Base-by-base conservation (phyloP, 2,329 filamentous ascomycete species). In the Bipolaris victoriae region DNA sequence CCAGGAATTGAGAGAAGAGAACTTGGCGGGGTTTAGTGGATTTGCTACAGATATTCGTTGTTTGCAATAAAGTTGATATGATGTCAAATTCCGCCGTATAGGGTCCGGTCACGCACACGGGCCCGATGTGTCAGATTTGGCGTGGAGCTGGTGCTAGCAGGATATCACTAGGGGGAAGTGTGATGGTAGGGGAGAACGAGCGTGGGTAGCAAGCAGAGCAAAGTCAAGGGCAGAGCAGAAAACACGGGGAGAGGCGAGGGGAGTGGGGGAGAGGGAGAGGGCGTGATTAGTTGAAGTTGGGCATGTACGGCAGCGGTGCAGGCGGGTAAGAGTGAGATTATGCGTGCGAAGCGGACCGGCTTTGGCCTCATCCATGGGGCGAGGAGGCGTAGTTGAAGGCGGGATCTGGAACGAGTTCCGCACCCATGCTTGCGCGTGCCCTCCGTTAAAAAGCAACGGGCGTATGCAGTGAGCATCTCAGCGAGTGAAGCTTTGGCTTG, bases 361-460 rank as follows among this genome's bases (percentile, higher is more conserved):
- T 36, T 37, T 49, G 53, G 52, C 48, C 60, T 52, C 53, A 63
- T 56, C 37, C 58, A 61, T 65, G 58, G 57, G 60, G 56, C 53
- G 52, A 60, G 52, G 44, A 47, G 61, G 58, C 63, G 63, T 62
- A 55, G 49, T 48, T n/a, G 52, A 22, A 57, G 37, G 57, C 63
- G 59, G 58, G 50, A 64, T 59, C 61, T 60, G 56, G 61, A 54
- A 58, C 50, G 26, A 49, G 46, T 54, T 43, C 50, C 57, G 55
- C 61, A 41, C 26, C 39, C 63, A 63, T 63, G 60, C 58, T 50
- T 61, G 55, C 61, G 44, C 51, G 36, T 57, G 49, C 35, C 29
- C 29, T 48, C 43, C 50, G 52, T 60, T 57, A 65, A 62, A 61
- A 59, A 65, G 61, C 52, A 64, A 62, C 46, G 51, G 29, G 50